Evolutionary conservation across 2,329 filamentous ascomycete genomes (phyloP).

Genomic region (Colletotrichum noveboracense): DNA sequence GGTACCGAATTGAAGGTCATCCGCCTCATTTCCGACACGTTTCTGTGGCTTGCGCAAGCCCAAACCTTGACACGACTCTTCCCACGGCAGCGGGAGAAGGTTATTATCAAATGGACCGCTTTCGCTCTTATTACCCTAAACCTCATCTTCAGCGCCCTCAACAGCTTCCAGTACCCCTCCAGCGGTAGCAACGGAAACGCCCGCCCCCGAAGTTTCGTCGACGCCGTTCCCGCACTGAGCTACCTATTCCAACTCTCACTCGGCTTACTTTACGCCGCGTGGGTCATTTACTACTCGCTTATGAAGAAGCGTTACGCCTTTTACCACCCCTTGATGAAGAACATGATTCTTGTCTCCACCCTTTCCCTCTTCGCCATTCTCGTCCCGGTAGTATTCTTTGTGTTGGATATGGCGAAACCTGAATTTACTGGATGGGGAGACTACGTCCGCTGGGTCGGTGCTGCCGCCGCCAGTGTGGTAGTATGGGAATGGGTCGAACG

Average conservation of each 20-base stretch:
- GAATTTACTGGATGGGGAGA: conserved; percentile 92
- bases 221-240: conserved; percentile 88
- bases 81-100: conserved; percentile 94
- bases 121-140: conserved; percentile 93
- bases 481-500: conserved; percentile 98
- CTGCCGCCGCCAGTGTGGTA: conserved; percentile 91
- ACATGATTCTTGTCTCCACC: conserved; percentile 80
- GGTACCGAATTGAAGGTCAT: conserved; percentile 88
- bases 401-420: conserved; percentile 85
- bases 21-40: conserved; percentile 92
- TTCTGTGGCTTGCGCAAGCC: conserved; percentile 96
- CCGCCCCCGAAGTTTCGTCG: conserved; percentile 78
- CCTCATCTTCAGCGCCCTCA: conserved; percentile 87
- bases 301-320: conserved; percentile 92
- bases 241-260: conserved; percentile 91
- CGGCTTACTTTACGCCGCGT: conserved; percentile 86
- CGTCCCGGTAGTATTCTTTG: conserved; percentile 91
- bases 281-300: conserved; percentile 93
- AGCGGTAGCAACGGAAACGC: conserved; percentile 58
- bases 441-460: conserved; percentile 95
- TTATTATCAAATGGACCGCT: conserved; percentile 98
- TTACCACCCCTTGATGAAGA: conserved; percentile 89
- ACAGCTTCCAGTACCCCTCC: conserved; percentile 73
- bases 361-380: conserved; percentile 83
- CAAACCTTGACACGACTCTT: conserved; percentile 96